Evolutionary conservation across 2,329 filamentous ascomycete genomes (phyloP).

Genomic region (Neonectria ditissima): DNA sequence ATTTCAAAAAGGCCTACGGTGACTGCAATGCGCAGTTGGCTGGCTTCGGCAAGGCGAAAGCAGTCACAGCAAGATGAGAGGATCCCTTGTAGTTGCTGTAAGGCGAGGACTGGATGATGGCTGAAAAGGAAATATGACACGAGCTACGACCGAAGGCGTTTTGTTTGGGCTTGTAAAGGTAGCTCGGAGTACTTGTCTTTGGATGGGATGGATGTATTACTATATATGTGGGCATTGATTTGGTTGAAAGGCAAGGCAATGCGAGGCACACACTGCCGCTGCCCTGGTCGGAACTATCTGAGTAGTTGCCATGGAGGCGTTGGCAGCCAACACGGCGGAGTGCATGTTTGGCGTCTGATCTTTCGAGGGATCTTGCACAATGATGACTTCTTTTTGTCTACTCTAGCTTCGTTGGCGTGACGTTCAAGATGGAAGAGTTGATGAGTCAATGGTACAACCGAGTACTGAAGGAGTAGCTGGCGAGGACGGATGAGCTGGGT

Average conservation of each 20-base stretch:
- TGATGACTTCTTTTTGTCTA: neutral
- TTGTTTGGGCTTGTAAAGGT: slow-evolving; percentile 6
- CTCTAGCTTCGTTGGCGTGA: neutral
- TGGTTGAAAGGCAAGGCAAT: slow-evolving; percentile 11
- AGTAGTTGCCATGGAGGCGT: slow-evolving; percentile 14
- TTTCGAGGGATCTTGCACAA: neutral
- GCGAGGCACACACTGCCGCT: slow-evolving; percentile 6
- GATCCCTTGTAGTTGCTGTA: neutral
- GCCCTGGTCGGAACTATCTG: slow-evolving; percentile 8
- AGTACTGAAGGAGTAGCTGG: neutral
- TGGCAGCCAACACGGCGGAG: slow-evolving; percentile 7
- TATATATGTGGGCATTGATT: slow-evolving; percentile 8
- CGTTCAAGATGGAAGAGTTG: no score
- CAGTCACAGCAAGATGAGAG: slow-evolving; percentile 4
- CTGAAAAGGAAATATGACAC: slow-evolving; percentile 16
- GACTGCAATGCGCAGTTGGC: slow-evolving; percentile 16
- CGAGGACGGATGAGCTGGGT: no score
- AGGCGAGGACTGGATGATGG: neutral
- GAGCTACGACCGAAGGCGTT: slow-evolving; percentile 28
- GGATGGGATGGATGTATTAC: slow-evolving; percentile 25
- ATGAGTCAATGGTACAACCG: neutral
- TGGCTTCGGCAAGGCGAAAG: neutral
- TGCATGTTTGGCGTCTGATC: slow-evolving; percentile 1
- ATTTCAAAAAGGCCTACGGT: neutral
- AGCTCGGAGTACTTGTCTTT: slow-evolving; percentile 7